Conservation (phyloP, 768 basidiomycete genomes). For the Boletus coccyginus region DNA sequence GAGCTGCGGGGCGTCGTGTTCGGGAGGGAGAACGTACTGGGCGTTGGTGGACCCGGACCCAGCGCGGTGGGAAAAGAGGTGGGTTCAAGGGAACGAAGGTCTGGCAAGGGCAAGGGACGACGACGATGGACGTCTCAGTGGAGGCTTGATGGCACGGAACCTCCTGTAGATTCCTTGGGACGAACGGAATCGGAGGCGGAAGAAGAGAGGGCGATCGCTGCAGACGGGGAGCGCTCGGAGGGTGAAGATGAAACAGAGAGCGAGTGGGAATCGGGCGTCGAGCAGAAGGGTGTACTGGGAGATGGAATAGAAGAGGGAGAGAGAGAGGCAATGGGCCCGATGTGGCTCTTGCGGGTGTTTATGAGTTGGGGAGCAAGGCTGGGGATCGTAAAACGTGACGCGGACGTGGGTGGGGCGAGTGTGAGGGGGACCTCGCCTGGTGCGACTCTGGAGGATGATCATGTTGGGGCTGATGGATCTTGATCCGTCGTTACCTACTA, state of each 20-base stretch:
- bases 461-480: conserved; percentile 3
- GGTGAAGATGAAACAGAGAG: conserved; percentile 29
- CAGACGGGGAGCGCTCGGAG: conserved; percentile 30
- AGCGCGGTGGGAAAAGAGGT: conserved; percentile 57
- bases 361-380: conserved; percentile 73
- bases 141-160: conserved; percentile 61
- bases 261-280: conserved; percentile 26
- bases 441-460: not conserved
- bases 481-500: conserved; percentile 15
- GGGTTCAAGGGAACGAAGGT: conserved; percentile 28
- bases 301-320: conserved; percentile 39
- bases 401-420: conserved; percentile 16
- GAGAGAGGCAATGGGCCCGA: conserved; percentile 60
- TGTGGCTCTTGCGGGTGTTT: conserved; percentile 76
- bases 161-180: conserved; percentile 64
- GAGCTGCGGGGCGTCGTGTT: conserved; percentile 67
- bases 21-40: conserved; percentile 51
- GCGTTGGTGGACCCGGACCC: conserved; percentile 25
- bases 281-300: conserved; percentile 7
- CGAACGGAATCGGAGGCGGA: conserved; percentile 76
- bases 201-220: conserved; percentile 50
- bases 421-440: conserved; percentile 20
- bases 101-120: conserved; percentile 52
- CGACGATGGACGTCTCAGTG: conserved; percentile 44
- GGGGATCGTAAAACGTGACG: conserved; percentile 38